These are phyloP conservation scores for Fusarium phyllophilum DNA, from an alignment of 2,329 filamentous ascomycete species.

Conservation along the genomic window DNA sequence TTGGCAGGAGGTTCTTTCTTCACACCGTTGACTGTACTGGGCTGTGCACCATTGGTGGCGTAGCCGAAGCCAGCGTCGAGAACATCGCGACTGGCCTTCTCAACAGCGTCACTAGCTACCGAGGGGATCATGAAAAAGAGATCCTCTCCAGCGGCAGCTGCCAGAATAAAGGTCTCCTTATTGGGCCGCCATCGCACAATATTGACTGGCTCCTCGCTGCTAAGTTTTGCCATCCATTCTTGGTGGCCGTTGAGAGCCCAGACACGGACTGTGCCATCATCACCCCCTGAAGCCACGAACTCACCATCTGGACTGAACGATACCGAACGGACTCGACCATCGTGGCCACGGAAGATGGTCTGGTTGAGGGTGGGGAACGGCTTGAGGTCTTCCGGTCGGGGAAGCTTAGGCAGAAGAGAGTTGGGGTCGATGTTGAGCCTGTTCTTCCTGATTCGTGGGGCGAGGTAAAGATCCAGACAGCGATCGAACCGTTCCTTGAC, in stretches of 20 bases:
- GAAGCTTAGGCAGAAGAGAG: constrained; percentile 90
- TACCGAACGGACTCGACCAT: constrained; percentile 86
- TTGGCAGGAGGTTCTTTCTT: constrained; percentile 81
- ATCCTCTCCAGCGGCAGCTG: constrained; percentile 85
- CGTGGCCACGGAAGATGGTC: constrained; percentile 87
- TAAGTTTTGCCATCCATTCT: constrained; percentile 84
- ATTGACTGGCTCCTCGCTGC: constrained; percentile 82
- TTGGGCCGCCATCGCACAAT: constrained; percentile 89
- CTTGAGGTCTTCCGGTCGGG: constrained; percentile 90
- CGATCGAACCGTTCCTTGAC: constrained; percentile 97
- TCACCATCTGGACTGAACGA: constrained; percentile 86
- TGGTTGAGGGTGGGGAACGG: constrained; percentile 94
- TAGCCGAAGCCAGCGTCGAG: constrained; percentile 94
- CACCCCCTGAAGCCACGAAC: constrained; percentile 90
- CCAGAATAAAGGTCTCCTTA: constrained; percentile 81
- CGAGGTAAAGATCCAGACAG: constrained; percentile 93
- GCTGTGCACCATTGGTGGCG: constrained; percentile 74
- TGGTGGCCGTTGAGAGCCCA: constrained; percentile 93
- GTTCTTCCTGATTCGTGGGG: constrained; percentile 90
- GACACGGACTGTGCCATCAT: constrained; percentile 90
- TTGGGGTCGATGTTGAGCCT: constrained; percentile 96
- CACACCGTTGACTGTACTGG: constrained; percentile 61
- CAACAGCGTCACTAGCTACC: constrained; percentile 76
- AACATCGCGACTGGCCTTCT: constrained; percentile 77
- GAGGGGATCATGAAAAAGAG: constrained; percentile 86